Evolutionary conservation across 1,284 basidiomycete species (phyloP).

Genomic region (Veloporphyrellus conicus): DNA sequence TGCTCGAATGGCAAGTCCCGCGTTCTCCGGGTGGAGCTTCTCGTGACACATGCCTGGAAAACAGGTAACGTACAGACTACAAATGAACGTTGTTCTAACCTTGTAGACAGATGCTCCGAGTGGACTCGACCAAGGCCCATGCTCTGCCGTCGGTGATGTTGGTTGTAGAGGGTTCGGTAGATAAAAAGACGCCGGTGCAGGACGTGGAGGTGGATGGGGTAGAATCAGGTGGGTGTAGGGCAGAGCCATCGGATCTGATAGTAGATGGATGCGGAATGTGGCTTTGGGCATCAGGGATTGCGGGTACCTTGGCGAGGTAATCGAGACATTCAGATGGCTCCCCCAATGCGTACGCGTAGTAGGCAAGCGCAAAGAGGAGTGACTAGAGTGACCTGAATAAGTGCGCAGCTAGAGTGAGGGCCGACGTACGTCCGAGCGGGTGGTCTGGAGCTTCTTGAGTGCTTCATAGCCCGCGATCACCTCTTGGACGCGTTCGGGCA

Average conservation of each 20-base stretch:
- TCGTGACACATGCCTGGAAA: constrained; percentile 49
- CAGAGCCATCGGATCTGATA: constrained; percentile 39
- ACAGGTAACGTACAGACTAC: background rate
- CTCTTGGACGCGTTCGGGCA: constrained; percentile 53
- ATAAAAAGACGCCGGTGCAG: constrained; percentile 46
- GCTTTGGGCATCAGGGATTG: constrained; percentile 46
- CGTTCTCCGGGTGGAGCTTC: constrained; percentile 46
- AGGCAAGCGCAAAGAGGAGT: constrained; percentile 62
- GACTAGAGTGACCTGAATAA: constrained; percentile 39
- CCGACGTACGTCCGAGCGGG: constrained; percentile 58
- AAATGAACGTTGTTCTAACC: constrained; percentile 38
- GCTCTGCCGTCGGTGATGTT: constrained; percentile 60
- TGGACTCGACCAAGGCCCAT: constrained; percentile 62
- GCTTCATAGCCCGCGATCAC: constrained; percentile 47
- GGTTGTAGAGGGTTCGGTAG: constrained; percentile 39
- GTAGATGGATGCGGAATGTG: constrained; percentile 47
- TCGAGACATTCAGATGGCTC: constrained; percentile 59
- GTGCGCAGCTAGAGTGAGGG: constrained; percentile 1
- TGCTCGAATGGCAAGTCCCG: constrained; percentile 45
- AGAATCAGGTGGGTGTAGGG: constrained; percentile 36
- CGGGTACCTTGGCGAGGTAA: constrained; percentile 54
- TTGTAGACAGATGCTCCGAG: constrained; percentile 66
- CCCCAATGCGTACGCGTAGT: constrained; percentile 72
- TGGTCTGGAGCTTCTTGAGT: constrained; percentile 48
- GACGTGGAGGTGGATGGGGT: constrained; percentile 42